phyloP scores from a whole-genome alignment of 2,329 filamentous ascomycete genomes.

The Ophiostoma perfectum region DNA sequence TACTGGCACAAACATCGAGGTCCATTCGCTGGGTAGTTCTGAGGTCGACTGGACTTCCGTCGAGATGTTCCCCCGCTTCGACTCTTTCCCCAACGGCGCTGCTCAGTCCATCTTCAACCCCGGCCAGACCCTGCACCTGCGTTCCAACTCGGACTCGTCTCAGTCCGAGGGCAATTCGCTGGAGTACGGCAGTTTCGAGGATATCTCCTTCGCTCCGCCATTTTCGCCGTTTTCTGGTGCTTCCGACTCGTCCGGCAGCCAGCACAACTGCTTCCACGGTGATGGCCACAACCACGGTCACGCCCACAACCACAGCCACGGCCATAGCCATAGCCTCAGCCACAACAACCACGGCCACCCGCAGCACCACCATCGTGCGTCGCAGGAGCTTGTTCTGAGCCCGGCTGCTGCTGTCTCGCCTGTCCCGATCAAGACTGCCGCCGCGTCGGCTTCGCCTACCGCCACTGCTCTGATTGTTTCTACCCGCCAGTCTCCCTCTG shows the following conservation, averaged over 20 bases:
- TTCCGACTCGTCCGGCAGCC: slow-evolving; percentile 59
- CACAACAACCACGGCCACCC: slow-evolving; percentile 42
- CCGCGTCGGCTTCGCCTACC: slow-evolving; percentile 16
- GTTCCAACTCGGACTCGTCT: slow-evolving; percentile 81
- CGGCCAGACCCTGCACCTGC: slow-evolving; percentile 79
- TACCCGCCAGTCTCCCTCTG: slow-evolving; percentile 55
- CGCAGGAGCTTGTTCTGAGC: slow-evolving; percentile 56
- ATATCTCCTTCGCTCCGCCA: slow-evolving; percentile 57
- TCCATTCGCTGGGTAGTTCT: slow-evolving; percentile 75
- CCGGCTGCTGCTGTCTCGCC: slow-evolving; percentile 63
- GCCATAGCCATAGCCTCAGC: slow-evolving; percentile 43
- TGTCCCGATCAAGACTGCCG: slow-evolving; percentile 61
- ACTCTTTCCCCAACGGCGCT: slow-evolving; percentile 55
- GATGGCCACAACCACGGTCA: slow-evolving; percentile 42
- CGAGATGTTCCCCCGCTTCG: slow-evolving; percentile 67
- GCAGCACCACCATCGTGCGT: slow-evolving; percentile 34
- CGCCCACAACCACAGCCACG: slow-evolving; percentile 42
- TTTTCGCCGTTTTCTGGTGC: slow-evolving; percentile 77
- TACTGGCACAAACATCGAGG: slow-evolving; percentile 75
- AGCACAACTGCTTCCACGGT: slow-evolving; percentile 58
- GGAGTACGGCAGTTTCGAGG: slow-evolving; percentile 74
- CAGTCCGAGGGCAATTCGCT: slow-evolving; percentile 62
- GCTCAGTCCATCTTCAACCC: slow-evolving; percentile 80
- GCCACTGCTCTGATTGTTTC: slow-evolving; percentile 14
- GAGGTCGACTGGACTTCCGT: slow-evolving; percentile 63